phyloP scores from a whole-genome alignment of 2,329 filamentous ascomycete species.

The Anthostomella pinea region DNA sequence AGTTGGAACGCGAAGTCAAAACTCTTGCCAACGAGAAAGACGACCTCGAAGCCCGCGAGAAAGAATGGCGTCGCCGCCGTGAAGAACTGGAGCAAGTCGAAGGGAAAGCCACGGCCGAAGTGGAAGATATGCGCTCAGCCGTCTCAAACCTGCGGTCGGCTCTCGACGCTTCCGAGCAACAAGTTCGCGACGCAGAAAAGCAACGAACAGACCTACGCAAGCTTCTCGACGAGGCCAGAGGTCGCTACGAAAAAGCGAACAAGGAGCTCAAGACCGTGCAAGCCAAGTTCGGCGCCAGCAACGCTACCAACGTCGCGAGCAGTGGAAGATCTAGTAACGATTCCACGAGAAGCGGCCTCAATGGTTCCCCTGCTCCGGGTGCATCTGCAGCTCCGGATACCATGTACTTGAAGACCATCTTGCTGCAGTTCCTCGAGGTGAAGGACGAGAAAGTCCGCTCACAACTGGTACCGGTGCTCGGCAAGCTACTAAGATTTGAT shows the following conservation, averaged over 20 bases:
- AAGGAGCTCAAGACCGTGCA: slow-evolving; percentile 60
- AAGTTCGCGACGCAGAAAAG: slow-evolving; percentile 78
- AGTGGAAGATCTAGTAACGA: slow-evolving; percentile 44
- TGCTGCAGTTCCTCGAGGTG: slow-evolving; percentile 78
- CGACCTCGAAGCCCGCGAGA: slow-evolving; percentile 70
- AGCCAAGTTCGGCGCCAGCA: slow-evolving; percentile 38
- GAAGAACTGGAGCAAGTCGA: slow-evolving; percentile 73
- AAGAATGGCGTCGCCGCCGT: slow-evolving; percentile 69
- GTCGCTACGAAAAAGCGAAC: slow-evolving; percentile 74
- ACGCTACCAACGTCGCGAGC: slow-evolving; percentile 29
- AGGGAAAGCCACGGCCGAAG: slow-evolving; percentile 68
- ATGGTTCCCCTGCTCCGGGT: slow-evolving; percentile 22
- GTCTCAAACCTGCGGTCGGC: slow-evolving; percentile 76
- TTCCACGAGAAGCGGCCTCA: slow-evolving; percentile 44
- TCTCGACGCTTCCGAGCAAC: slow-evolving; percentile 82
- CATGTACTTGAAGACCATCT: slow-evolving; percentile 75
- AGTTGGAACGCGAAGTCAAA: slow-evolving; percentile 75
- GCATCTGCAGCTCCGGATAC: slow-evolving; percentile 40
- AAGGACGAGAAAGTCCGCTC: slow-evolving; percentile 73
- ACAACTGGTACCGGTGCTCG: slow-evolving; percentile 74
- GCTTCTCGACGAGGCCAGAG: slow-evolving; percentile 73
- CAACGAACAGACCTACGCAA: slow-evolving; percentile 74
- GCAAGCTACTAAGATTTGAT: slow-evolving; percentile 74
- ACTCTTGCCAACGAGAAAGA: slow-evolving; percentile 71
- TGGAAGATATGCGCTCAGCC: slow-evolving; percentile 70